Base-by-base conservation (phyloP, 1,284 basidiomycete genomes). In the Moniliophthora roreri region DNA sequence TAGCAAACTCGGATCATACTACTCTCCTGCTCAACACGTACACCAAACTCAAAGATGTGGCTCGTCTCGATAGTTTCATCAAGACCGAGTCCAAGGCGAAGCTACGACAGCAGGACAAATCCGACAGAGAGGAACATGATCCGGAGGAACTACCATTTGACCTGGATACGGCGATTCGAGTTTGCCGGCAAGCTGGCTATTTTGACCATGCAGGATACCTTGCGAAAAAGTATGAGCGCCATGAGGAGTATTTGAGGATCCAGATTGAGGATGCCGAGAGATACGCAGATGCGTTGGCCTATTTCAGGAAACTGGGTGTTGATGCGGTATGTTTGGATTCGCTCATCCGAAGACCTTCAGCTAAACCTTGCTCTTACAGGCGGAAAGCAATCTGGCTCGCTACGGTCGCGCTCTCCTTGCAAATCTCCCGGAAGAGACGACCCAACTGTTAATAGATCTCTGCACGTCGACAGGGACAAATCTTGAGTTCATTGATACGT, bases 1-100 rank as follows among this genome's bases (percentile, higher is more conserved):
- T 96, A 3, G 96, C 96, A 9, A 98, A 97, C 63, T 87, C 95
- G 0, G 96, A 99, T 62, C 96, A 98, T 67, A 99, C 95, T 0
- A 99, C 97, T 0, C 84, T 99, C 2, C 79, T 97, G 3, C 81
- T 97, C 20, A 97, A 97, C 67, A 96, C 95, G 34, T 99, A 98
- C 69, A 97, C 96, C 42, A 99, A 99, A 68, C 86, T 97, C 15
- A 94, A 94, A 56, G 95, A 99, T 62, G 87, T 94, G 13, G 74
- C 84, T 0, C 85, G 93, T 9, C 82, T 98, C 1, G 94, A 98
- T 63, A 84, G 80, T 51, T 99, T 99, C 70, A 92, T 98, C 74
- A 93, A 91, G 68, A 87, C 91, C 1, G 91, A 93, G 65, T 84
- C 89, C 2, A 65, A 72, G 23, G 71, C 64, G 6, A 60, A 62